Conservation (phyloP, 2,329 filamentous ascomycete genomes). For the Fusarium avenaceum region DNA sequence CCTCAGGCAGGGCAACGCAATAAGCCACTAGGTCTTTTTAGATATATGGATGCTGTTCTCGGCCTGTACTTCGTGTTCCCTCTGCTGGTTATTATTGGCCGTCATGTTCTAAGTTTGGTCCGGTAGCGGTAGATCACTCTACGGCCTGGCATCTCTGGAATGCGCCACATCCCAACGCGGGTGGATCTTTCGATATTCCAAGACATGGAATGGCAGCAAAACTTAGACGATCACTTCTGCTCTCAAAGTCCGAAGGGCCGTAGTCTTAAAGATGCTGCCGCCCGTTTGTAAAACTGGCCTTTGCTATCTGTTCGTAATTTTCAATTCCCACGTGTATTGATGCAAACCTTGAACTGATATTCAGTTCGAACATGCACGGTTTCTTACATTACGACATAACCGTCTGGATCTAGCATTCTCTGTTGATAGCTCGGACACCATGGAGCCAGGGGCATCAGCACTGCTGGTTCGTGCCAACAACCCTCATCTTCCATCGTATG, state of each 20-base stretch:
- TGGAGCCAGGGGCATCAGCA: constrained; percentile 14
- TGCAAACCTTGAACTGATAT: neutral
- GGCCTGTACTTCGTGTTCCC: neutral
- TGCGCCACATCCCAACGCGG: constrained; percentile 19
- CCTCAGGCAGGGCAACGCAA: neutral
- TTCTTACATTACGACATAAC: rapidly evolving
- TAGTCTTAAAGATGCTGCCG: neutral
- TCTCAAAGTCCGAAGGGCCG: neutral
- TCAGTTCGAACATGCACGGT: neutral
- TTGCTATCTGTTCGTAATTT: neutral
- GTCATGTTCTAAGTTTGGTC: neutral
- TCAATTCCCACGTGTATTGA: neutral
- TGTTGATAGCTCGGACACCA: neutral
- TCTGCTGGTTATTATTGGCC: no score
- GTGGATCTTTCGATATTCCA: constrained; percentile 10
- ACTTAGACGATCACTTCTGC: neutral
- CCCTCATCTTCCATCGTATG: neutral
- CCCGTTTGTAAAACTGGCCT: neutral
- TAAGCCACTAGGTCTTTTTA: neutral
- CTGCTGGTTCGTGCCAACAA: constrained; percentile 12
- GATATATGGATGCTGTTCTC: neutral
- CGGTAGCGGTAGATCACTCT: neutral
- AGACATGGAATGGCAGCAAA: constrained; percentile 2
- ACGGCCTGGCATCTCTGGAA: neutral
- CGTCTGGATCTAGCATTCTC: no score